A percentile compares a stretch with the other conserved stretches of the same genome.
These are phyloP conservation scores for Candida maesae DNA, from an alignment of 805 yeast genomes.

Conservation along the genomic window DNA sequence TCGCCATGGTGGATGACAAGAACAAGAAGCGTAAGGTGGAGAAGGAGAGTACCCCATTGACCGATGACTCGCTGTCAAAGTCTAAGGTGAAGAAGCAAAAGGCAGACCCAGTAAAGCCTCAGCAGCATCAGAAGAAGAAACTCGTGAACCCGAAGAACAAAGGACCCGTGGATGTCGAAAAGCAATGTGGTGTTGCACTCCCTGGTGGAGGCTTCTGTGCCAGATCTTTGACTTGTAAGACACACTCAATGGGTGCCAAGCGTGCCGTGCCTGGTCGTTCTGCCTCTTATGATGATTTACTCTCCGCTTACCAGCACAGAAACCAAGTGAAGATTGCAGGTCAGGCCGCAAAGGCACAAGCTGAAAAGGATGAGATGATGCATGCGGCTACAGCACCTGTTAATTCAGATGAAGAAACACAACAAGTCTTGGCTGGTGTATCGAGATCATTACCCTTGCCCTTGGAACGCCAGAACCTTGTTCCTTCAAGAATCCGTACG, in stretches of 20 bases:
- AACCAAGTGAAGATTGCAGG: constrained; percentile 90
- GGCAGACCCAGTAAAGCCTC: constrained; percentile 27
- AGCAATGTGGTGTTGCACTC: constrained; percentile 93
- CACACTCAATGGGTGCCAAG: constrained; percentile 98
- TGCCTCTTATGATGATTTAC: constrained; percentile 82
- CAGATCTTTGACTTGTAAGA: constrained; percentile 91
- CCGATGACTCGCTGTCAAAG: constrained; percentile 6
- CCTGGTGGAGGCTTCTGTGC: constrained; percentile 97
- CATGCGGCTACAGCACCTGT: constrained; percentile 39
- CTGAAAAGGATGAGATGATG: constrained; percentile 63
- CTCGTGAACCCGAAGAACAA: constrained; percentile 51
- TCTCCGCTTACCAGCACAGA: constrained; percentile 86
- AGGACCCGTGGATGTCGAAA: constrained; percentile 87
- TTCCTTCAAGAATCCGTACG: constrained; percentile 69
- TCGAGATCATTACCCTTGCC: constrained; percentile 79
- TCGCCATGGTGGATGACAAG: not conserved
- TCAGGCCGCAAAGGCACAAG: constrained; percentile 74
- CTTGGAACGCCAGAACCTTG: constrained; percentile 65
- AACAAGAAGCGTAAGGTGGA: constrained; percentile 9
- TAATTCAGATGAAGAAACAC: constrained; percentile 86
- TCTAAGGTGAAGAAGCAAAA: constrained; percentile 19
- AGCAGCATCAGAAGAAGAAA: constrained; percentile 39
- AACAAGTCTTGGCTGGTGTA: constrained; percentile 86
- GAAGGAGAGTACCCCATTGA: constrained; percentile 20
- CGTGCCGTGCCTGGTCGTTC: constrained; percentile 92